Percentiles rank a stretch among this genome's conserved stretches.
phyloP scores from a whole-genome alignment of 2,329 filamentous ascomycete species.

The Parasarocladium wereldwijsianum region DNA sequence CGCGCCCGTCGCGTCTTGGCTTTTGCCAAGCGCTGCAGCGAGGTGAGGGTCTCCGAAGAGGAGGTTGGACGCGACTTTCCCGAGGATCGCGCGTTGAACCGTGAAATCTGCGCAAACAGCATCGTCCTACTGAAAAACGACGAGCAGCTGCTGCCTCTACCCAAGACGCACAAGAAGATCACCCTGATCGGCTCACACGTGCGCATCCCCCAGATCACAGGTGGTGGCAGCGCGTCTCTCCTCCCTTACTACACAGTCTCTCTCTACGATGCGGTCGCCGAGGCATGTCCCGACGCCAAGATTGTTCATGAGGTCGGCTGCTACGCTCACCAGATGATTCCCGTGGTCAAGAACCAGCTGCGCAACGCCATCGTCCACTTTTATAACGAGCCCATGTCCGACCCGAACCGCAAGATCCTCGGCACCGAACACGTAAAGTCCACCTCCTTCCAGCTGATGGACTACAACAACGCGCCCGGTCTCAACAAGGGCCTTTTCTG shows the following conservation, averaged over 20 bases:
- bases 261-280: constrained; percentile 16
- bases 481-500: constrained; percentile 8
- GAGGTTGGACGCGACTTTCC: constrained; percentile 8
- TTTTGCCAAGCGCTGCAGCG: constrained; percentile 10
- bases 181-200: constrained; percentile 24
- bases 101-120: constrained; percentile 24
- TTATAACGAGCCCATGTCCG: constrained; percentile 7
- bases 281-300: constrained; percentile 9
- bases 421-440: constrained; percentile 8
- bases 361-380: constrained; percentile 11
- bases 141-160: constrained; percentile 35
- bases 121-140: constrained; percentile 24
- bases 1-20: constrained; percentile 16
- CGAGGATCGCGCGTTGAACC: constrained; percentile 12
- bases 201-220: constrained; percentile 16
- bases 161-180: constrained; percentile 12
- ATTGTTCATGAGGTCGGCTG: constrained; percentile 10
- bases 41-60: constrained; percentile 10
- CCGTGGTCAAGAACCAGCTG: constrained; percentile 2
- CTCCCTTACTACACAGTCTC: constrained; percentile 19
- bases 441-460: constrained; percentile 10
- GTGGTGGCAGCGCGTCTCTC: constrained; percentile 19
- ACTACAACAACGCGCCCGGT: constrained; percentile 9
- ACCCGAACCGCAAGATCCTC: constrained; percentile 4
- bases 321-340: constrained; percentile 3